Evolutionary conservation across 2,329 filamentous ascomycete species (phyloP), one percentile per base, ranked within the genome.

Genomic region (Byssothecium circinans): DNA sequence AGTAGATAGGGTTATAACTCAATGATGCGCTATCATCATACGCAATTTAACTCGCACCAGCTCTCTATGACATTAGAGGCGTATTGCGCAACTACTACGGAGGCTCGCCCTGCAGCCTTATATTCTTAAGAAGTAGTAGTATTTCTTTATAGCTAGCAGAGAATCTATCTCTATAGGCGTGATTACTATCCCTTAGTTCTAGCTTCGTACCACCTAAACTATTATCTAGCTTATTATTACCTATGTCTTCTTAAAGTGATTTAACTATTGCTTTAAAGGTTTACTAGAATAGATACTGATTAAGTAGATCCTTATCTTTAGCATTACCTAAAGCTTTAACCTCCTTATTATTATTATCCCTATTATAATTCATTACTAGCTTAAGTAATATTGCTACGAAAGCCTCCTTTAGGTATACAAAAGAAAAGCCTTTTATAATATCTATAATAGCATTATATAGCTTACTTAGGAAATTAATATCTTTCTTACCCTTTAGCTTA

Each of bases 391-490:
- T 78, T 1, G 83, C 82, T 0, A 87, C 81, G 61, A 87, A 87
- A 0, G 82, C 84, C 64, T 87, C 85, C 61, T 88, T 84, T 66
- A 87, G 79, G 60, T 87, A 87, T 0, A 84, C 84, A 62, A 87
- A 87, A 54, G 81, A 84, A 66, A 87, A 87, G n/a, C 77, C 77
- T 22, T 80, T 69, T 0, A 83, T 87, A 50, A 86, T 83, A 8
- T 75, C 74, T 2, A 84, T 84, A 50, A 87, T 79, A n/a, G 79
- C 78, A 1, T 63, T 59, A 61, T 79, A 82, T 4, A 87, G 74
- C 50, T 75, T 72, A 59, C 81, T 75, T 0, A 83, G 83, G 56
- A 87, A 87, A 6, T 81, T 78, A 33, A 87, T 72, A 8, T 78
- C 75, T 50, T 81, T 73, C 64, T 84, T 85, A 54, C 75, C 70